Conservation (phyloP, 2,329 filamentous ascomycete genomes). For the Fusarium stilboides region DNA sequence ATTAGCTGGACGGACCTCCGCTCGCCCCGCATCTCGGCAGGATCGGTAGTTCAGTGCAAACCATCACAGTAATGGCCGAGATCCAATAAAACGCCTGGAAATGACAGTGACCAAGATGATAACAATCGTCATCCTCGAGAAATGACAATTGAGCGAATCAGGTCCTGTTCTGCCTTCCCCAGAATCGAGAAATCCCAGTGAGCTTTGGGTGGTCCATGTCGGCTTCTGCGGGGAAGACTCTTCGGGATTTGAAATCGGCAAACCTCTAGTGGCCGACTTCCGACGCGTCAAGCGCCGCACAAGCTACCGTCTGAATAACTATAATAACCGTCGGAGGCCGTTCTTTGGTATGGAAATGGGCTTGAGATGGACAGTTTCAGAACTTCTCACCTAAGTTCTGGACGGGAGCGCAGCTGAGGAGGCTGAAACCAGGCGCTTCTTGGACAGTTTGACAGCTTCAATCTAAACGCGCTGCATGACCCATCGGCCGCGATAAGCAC, state of each 20-base stretch:
- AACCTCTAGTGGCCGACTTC: constrained; percentile 12
- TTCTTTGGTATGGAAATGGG: neutral
- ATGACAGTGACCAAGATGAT: neutral
- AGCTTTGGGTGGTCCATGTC: neutral
- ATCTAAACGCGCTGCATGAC: neutral
- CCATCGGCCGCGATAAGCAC: constrained; percentile 5
- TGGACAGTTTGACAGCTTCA: neutral
- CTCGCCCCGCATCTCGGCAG: constrained; percentile 32
- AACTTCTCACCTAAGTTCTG: neutral
- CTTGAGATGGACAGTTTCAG: neutral
- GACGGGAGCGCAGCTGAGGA: neutral
- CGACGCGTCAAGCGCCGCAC: neutral
- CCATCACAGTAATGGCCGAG: constrained; percentile 2
- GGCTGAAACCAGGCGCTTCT: constrained; percentile 27
- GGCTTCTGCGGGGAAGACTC: constrained; percentile 21
- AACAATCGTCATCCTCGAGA: neutral
- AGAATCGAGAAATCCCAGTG: neutral
- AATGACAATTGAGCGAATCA: constrained; percentile 20
- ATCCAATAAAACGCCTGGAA: constrained; percentile 7
- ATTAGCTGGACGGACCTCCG: neutral
- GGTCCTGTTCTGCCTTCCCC: neutral
- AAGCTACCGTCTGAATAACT: too few relatives aligned
- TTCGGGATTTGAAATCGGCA: constrained; percentile 42
- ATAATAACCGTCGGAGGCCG: too few relatives aligned
- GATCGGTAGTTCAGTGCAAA: constrained; percentile 10